Conservation (phyloP, 495 filamentous ascomycete genomes). For the Oleoguttula mirabilis region DNA sequence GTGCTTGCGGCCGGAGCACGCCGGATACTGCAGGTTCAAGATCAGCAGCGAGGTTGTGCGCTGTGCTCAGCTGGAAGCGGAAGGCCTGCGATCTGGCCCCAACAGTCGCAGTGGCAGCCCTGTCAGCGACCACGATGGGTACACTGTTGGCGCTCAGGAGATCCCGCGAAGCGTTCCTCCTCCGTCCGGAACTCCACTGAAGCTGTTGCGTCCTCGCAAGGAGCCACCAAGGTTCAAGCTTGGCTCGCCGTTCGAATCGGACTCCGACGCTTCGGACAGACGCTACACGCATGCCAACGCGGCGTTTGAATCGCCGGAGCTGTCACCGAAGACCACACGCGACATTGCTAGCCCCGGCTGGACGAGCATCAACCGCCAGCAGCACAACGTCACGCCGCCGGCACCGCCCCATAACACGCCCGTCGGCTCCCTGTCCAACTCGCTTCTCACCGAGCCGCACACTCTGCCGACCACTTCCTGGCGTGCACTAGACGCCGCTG, state of each 20-base stretch:
- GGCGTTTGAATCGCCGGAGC: background rate
- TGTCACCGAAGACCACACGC: conserved; percentile 12
- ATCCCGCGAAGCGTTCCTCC: conserved; percentile 9
- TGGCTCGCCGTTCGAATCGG: conserved; percentile 13
- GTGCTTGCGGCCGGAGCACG: conserved; percentile 50
- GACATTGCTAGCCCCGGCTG: conserved; percentile 1
- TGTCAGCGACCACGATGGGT: background rate
- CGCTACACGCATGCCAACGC: background rate
- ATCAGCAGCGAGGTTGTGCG: conserved; percentile 52
- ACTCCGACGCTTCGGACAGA: conserved; percentile 3
- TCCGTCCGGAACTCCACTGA: background rate
- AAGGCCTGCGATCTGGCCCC: background rate
- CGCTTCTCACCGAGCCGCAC: conserved; percentile 7
- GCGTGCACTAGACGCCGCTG: background rate
- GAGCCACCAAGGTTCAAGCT: conserved; percentile 6
- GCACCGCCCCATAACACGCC: conserved; percentile 2
- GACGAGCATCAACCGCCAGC: conserved; percentile 5
- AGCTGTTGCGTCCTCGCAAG: conserved; percentile 5
- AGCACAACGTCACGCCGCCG: background rate
- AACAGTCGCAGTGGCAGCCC: conserved; percentile 6
- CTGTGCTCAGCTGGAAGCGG: conserved; percentile 14
- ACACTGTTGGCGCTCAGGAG: background rate
- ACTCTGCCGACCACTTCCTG: conserved; percentile 2
- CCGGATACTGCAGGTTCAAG: conserved; percentile 51
- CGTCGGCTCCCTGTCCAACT: background rate